These are phyloP conservation scores for Tilletia caries DNA, from an alignment of 1,284 basidiomycete genomes.

Conservation along the genomic window DNA sequence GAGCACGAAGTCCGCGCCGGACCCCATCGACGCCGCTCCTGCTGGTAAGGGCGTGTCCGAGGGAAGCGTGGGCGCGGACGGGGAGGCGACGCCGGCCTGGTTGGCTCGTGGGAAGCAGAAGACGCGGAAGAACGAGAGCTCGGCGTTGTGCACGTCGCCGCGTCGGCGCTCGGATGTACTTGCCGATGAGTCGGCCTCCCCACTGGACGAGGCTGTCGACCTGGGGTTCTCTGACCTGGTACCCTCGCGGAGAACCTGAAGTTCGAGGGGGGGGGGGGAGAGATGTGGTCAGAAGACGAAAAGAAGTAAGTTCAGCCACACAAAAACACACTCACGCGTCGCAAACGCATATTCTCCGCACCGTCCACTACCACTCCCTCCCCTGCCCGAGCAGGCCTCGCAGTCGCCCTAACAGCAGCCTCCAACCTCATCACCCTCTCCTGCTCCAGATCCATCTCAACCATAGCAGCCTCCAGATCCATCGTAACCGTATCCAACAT, in stretches of 20 bases:
- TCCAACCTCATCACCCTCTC: background rate
- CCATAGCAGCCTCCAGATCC: background rate
- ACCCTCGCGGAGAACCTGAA: too few species aligned
- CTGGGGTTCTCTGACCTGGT: too few species aligned
- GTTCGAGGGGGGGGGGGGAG: too few species aligned
- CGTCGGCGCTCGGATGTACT: background rate
- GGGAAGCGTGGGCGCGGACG: background rate
- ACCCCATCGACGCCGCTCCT: background rate
- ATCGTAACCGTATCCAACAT: background rate
- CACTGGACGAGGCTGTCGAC: too few species aligned
- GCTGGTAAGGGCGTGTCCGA: background rate
- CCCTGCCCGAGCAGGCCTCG: too few species aligned
- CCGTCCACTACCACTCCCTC: too few species aligned
- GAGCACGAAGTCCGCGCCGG: background rate
- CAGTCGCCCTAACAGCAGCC: background rate
- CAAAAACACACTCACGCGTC: too few species aligned
- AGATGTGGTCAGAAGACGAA: too few species aligned
- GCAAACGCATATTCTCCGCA: too few species aligned
- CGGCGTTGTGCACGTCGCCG: background rate
- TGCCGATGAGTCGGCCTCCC: too few species aligned
- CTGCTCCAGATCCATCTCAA: conserved; percentile 7
- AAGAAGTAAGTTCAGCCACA: too few species aligned
- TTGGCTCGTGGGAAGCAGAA: conserved; percentile 10
- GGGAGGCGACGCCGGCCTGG: background rate
- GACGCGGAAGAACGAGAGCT: conserved; percentile 11